Percentiles rank a stretch among this genome's conserved stretches.
These are phyloP conservation scores for Desmodesmus armatus DNA, from an alignment of 139 green algal genomes.

Conservation along the genomic window DNA sequence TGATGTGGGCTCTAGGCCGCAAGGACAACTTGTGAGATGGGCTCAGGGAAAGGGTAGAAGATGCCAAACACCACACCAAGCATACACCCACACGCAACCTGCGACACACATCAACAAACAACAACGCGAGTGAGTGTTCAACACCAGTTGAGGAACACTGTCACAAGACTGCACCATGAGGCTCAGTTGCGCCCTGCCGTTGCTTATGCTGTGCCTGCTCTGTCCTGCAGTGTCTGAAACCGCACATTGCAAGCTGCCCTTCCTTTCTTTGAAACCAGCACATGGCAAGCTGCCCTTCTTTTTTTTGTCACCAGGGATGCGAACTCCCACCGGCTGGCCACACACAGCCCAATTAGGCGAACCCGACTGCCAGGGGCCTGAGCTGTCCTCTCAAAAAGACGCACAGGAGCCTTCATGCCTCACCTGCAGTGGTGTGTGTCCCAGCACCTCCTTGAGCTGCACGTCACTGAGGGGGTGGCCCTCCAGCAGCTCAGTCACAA, in stretches of 20 bases:
- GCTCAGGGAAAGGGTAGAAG: constrained; percentile 52
- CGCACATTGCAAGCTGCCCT: background rate
- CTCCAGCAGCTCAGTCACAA: constrained; percentile 84
- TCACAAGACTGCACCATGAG: background rate
- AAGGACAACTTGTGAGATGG: no score
- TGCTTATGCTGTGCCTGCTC: background rate
- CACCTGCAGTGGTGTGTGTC: constrained; percentile 95
- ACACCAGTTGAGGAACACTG: background rate
- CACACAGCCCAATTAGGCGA: background rate
- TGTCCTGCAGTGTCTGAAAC: background rate
- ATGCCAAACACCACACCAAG: constrained; percentile 70
- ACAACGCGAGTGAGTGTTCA: background rate
- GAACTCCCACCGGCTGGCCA: background rate
- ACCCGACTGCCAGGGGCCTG: background rate
- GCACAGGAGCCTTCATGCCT: no score
- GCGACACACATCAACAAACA: constrained; percentile 11
- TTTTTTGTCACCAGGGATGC: background rate
- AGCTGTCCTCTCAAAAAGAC: no score
- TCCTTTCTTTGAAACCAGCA: background rate
- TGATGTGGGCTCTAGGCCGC: no score
- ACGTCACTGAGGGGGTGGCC: constrained; percentile 74
- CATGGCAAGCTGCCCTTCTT: background rate
- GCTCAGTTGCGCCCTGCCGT: background rate
- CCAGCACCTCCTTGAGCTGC: constrained; percentile 97
- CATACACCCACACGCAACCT: constrained; percentile 60